A percentile compares a stretch with the other conserved stretches of the same genome.
Evolutionary conservation across 2,329 filamentous ascomycete genomes (phyloP).

Genomic region (Alternaria arbusti): DNA sequence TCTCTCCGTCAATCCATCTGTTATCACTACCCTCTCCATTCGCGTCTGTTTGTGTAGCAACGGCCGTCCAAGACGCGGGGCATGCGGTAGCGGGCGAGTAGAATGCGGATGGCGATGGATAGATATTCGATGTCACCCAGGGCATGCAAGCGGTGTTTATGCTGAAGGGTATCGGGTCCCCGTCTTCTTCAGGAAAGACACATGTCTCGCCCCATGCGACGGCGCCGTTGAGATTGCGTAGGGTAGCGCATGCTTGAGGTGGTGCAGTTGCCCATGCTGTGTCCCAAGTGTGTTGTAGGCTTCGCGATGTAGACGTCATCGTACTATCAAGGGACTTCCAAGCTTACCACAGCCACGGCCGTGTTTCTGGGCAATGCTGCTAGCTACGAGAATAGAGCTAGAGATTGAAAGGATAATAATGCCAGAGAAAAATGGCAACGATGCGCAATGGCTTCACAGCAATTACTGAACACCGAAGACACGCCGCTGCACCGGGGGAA

Average conservation of each 20-base stretch:
- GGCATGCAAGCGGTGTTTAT: slow-evolving; percentile 63
- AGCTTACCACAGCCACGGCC: not conserved
- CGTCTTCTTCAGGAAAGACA: slow-evolving; percentile 79
- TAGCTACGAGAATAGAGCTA: not conserved
- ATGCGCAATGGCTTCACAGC: not conserved
- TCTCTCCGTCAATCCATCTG: slow-evolving; percentile 27
- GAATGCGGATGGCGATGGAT: slow-evolving; percentile 17
- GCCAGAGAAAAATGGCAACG: not conserved
- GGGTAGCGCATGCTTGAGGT: slow-evolving; percentile 24
- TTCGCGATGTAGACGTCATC: slow-evolving; percentile 21
- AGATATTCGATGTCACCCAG: slow-evolving; percentile 23
- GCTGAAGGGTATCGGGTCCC: slow-evolving; percentile 73
- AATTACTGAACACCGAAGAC: not conserved
- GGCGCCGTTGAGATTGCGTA: slow-evolving; percentile 17
- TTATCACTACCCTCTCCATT: slow-evolving; percentile 2
- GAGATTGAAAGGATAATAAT: not conserved
- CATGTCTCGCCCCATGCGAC: slow-evolving; percentile 80
- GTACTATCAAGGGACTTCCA: too few species aligned
- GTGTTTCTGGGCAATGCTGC: not conserved
- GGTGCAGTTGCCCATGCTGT: slow-evolving; percentile 21
- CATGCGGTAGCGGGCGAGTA: slow-evolving; percentile 35
- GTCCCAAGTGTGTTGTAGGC: slow-evolving; percentile 24
- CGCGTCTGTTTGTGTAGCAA: slow-evolving; percentile 25
- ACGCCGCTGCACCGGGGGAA: not conserved
- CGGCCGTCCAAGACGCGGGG: slow-evolving; percentile 24